Evolutionary conservation across 2,329 filamentous ascomycete species (phyloP).

Genomic region (Geosmithia putterillii): DNA sequence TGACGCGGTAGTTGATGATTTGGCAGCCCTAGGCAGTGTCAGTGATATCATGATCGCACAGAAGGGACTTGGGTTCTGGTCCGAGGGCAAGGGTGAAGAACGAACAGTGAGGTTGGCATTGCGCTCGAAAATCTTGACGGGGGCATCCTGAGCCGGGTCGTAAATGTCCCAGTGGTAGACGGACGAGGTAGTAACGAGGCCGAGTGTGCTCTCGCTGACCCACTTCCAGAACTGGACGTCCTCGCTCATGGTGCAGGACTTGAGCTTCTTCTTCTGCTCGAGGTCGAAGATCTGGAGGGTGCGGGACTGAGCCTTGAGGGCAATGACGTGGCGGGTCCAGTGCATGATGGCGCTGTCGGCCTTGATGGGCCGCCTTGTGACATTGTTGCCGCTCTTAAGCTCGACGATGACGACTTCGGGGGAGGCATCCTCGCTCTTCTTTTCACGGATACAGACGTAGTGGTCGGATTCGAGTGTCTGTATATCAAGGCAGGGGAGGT

Average conservation of each 20-base stretch:
- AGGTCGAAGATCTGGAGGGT: slow-evolving; percentile 98
- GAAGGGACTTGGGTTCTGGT: neutral
- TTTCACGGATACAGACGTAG: slow-evolving; percentile 93
- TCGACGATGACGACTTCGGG: slow-evolving; percentile 96
- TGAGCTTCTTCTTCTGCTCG: slow-evolving; percentile 84
- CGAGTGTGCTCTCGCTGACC: slow-evolving; percentile 82
- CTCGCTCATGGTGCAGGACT: slow-evolving; percentile 92
- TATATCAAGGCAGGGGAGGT: neutral
- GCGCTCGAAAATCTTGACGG: slow-evolving; percentile 88
- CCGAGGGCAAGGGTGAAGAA: slow-evolving; percentile 9
- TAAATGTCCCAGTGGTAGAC: slow-evolving; percentile 99
- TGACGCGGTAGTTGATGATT: slow-evolving; percentile 99
- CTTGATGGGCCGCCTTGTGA: slow-evolving; percentile 91
- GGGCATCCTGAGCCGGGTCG: slow-evolving; percentile 64
- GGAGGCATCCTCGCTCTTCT: slow-evolving; percentile 70
- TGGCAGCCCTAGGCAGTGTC: slow-evolving; percentile 61
- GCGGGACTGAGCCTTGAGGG: slow-evolving; percentile 83
- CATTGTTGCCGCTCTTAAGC: slow-evolving; percentile 94
- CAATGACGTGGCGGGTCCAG: slow-evolving; percentile 91
- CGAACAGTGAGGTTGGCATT: slow-evolving; percentile 78
- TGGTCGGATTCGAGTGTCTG: slow-evolving; percentile 97
- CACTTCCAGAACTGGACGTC: slow-evolving; percentile 99
- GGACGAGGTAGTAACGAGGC: slow-evolving; percentile 78
- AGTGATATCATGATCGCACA: neutral
- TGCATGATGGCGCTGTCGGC: slow-evolving; percentile 99